Percentiles rank a stretch among this genome's conserved stretches.
Evolutionary conservation across 495 filamentous ascomycete species (phyloP).

Genomic region (Xylaria grammica): DNA sequence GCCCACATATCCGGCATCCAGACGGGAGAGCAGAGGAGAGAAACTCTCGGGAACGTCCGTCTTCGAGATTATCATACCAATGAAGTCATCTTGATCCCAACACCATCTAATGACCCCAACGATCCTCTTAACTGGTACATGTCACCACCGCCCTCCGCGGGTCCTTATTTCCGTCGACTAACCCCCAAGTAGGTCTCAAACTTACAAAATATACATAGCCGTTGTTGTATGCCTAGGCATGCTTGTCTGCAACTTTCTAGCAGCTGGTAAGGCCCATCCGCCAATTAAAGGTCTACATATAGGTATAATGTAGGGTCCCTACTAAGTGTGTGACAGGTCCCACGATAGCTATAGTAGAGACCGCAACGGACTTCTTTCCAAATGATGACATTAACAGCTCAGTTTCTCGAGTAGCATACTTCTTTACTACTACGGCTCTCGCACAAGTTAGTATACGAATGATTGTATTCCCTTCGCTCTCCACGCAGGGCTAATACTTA

Average conservation of each 20-base stretch:
- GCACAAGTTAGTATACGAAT: slow-evolving; percentile 9
- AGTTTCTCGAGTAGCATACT: slow-evolving; percentile 56
- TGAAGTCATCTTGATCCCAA: slow-evolving; percentile 59
- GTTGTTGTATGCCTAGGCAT: slow-evolving; percentile 56
- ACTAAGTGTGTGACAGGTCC: slow-evolving; percentile 33
- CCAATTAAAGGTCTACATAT: not conserved
- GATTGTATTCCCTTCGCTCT: not conserved
- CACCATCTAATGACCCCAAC: slow-evolving; percentile 63
- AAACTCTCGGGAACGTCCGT: slow-evolving; percentile 53
- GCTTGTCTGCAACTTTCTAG: slow-evolving; percentile 61
- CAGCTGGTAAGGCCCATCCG: slow-evolving; percentile 40
- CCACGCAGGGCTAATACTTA: slow-evolving; percentile 23
- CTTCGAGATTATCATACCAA: slow-evolving; percentile 56
- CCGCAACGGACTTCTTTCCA: slow-evolving; percentile 54
- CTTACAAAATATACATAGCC: slow-evolving; percentile 56
- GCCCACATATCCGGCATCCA: not conserved
- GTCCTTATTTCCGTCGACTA: not conserved
- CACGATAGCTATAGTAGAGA: slow-evolving; percentile 56
- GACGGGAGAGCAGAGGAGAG: slow-evolving; percentile 24
- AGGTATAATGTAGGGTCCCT: not conserved
- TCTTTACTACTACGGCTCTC: slow-evolving; percentile 56
- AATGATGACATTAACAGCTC: slow-evolving; percentile 29
- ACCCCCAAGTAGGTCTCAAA: slow-evolving; percentile 45
- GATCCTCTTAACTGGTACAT: slow-evolving; percentile 62
- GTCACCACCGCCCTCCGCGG: not conserved